Base-by-base conservation (phyloP, 257 asterid species). In the Solanum megistacrolobum region DNA sequence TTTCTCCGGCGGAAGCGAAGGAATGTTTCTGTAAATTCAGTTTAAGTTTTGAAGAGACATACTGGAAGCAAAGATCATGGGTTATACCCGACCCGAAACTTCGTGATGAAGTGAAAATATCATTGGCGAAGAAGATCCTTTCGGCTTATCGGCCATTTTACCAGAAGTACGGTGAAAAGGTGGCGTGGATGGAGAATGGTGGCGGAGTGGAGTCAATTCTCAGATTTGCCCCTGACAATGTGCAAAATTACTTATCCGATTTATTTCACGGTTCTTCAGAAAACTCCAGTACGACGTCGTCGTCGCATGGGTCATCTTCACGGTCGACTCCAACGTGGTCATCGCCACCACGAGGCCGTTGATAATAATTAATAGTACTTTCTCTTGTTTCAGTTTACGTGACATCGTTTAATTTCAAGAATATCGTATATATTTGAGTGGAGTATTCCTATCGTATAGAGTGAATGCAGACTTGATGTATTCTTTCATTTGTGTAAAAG, bases 211-310 rank as follows among this genome's bases (percentile, higher is more conserved):
- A 89, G 83, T 52, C 94, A 12, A 87, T 93, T 86, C 92, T 95
- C 92, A 92, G 92, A 89, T 96, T 89, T 90, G 94, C 92, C 92
- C 99, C 99, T 2, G 98, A 94, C 23, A 98, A 95, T 91, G 82
- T 94, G 89, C 89, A 89, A 83, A 94, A 94, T 91, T 94, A 91
- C 93, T 83, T 96, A 68, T 95, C 98, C 7, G 96, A 93, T 83
- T 87, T 96, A 74, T 96, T 95, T 87, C 81, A 89, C 0, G 88
- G 87, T 3, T 91, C 87, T n/a, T 46, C 90, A 1, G 88, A 46
- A 25, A 71, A 86, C 18, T 88, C 60, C 65, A 52, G 88, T 85
- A 82, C 88, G 79, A 75, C 87, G 83, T 89, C 93, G 20, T 35
- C 82, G 0, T 35, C 82, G 89, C 52, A 86, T 13, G 86, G 71